A percentile compares a stretch with the other conserved stretches of the same genome.
phyloP scores from a whole-genome alignment of 2,329 filamentous ascomycete species.

The Botrytis paeoniae region DNA sequence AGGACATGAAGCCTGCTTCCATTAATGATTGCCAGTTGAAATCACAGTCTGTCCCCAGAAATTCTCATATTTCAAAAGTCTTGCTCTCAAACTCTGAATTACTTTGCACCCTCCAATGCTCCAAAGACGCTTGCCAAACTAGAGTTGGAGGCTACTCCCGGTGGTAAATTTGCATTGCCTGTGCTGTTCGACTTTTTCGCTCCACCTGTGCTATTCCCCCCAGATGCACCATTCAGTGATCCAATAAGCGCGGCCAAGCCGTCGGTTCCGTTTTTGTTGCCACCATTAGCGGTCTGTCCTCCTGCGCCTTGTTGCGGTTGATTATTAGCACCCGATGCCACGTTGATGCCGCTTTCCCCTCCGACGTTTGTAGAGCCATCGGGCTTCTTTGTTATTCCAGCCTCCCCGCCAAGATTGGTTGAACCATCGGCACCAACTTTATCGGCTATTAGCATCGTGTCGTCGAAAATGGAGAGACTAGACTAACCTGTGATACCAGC shows the following conservation, averaged over 20 bases:
- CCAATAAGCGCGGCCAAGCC: conserved; percentile 3
- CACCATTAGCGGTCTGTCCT: not conserved
- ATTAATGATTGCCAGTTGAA: not conserved
- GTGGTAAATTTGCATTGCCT: conserved; percentile 8
- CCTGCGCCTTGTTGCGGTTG: not conserved
- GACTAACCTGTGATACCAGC: conserved; percentile 15
- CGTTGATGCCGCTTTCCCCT: conserved; percentile 10
- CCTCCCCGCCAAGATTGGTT: not conserved
- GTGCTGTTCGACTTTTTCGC: conserved; percentile 12
- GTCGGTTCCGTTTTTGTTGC: conserved; percentile 5
- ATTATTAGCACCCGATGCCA: not conserved
- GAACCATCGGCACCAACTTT: conserved; percentile 7
- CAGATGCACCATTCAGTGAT: conserved; percentile 4
- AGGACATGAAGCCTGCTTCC: not conserved
- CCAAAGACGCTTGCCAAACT: conserved; percentile 15
- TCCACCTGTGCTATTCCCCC: conserved; percentile 5
- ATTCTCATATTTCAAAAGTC: not conserved
- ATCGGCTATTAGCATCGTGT: not conserved
- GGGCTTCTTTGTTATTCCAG: conserved; percentile 12
- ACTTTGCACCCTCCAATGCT: conserved; percentile 12
- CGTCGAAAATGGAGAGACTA: too few relatives aligned
- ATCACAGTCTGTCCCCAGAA: not conserved
- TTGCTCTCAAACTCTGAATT: not conserved
- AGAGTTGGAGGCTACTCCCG: conserved; percentile 5
- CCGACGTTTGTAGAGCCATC: conserved; percentile 9